Base-by-base conservation (phyloP, 106 monocot species). In the Triglochin maritima region DNA sequence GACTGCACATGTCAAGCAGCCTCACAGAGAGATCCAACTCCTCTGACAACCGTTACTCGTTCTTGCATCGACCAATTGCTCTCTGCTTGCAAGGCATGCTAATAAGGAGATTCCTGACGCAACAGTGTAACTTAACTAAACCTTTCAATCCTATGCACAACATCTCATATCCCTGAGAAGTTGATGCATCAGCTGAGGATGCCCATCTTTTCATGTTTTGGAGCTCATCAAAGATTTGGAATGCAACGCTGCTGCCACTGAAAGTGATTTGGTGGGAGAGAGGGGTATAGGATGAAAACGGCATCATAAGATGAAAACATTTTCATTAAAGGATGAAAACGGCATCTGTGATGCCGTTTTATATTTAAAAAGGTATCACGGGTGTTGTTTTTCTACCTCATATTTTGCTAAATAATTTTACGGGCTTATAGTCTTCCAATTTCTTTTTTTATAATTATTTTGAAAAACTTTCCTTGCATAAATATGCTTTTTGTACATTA, bases 1-100 rank as follows among this genome's bases (percentile, higher is more conserved):
- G 46, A 45, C 44, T 45, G 50, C 71, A 71, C 6, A 71, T 50
- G 59, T 77, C 77, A 16, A 77, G 29, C 55, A 71, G 47, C 16
- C 50, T 45, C 4, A 71, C 51, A 47, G 65, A 77, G 0, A 48
- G 58, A 15, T 77, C 77, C 44, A 77, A 7, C 58, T 65, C 65
- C 44, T 50, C 70, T 0, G 44, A 42, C 15, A 64, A 44, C 71
- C 70, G 58, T 44, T 43, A 57, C 50, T 50, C 45, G 2, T 68
- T 17, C 13, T 47, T 58, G 42, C 57, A 9, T 0, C 46, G 49
- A 17, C 3, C 7, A 8, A 71, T 47, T 1, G 14, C 57, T 9
- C 50, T 15, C 17, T 70, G 70, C 8, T 56, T 42, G 3, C 50
- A 2, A 3, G 65, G 77, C 57, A 65, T 58, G 13, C 47, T 47